phyloP scores from a whole-genome alignment of 78 protist genomes.

The Fonticula alba region DNA sequence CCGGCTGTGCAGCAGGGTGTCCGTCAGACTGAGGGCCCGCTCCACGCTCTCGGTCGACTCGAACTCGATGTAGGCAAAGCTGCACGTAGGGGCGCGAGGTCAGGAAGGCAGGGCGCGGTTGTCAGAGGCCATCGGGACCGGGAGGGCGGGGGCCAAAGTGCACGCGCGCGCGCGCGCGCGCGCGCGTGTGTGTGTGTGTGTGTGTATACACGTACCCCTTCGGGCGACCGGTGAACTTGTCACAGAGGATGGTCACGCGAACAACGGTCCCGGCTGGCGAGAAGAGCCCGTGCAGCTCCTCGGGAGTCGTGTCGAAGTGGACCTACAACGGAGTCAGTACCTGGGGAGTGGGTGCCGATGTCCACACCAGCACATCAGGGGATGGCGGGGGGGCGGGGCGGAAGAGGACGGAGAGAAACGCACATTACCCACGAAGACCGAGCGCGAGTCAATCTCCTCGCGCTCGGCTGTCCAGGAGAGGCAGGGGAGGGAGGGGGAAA shows the following conservation, averaged over 20 bases:
- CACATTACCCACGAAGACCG: conserved; percentile 59
- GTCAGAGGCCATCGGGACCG: too few species aligned
- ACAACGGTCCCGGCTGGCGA: conserved; percentile 53
- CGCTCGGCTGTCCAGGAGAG: too few species aligned
- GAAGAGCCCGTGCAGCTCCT: conserved; percentile 56
- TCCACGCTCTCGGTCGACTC: conserved; percentile 26
- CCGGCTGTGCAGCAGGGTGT: conserved; percentile 34
- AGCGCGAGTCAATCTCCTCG: conserved; percentile 49
- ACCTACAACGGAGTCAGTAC: conserved; percentile 7
- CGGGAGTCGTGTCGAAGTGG: conserved; percentile 51
- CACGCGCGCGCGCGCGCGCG: not conserved
- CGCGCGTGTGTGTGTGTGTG: not conserved
- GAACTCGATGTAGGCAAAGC: conserved; percentile 56
- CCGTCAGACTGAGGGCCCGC: conserved; percentile 38
- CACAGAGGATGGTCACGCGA: conserved; percentile 54
- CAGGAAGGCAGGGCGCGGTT: not conserved
- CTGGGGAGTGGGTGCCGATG: too few species aligned
- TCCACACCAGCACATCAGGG: not conserved
- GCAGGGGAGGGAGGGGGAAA: too few species aligned
- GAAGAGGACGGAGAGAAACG: not conserved
- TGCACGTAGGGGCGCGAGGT: not conserved
- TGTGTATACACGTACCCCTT: conserved; percentile 29
- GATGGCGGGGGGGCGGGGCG: not conserved
- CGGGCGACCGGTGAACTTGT: conserved; percentile 50
- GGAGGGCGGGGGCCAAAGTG: not conserved